A percentile compares a stretch with the other conserved stretches of the same genome.
Conservation (phyloP, 2,329 filamentous ascomycete species). For the Trichoderma sp. region DNA sequence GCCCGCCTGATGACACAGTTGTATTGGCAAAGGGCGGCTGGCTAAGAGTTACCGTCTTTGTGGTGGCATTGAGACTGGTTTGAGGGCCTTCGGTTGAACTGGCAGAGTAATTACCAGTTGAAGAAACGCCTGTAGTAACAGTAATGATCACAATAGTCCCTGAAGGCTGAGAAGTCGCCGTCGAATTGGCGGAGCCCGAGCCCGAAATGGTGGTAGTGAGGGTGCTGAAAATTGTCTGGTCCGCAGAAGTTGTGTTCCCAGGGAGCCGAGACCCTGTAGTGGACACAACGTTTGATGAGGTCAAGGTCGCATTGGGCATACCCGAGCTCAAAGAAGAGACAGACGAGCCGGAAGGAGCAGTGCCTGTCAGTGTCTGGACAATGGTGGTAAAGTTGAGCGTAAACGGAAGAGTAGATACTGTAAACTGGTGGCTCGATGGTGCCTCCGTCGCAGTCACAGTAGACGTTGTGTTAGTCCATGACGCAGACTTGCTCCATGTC, state of each 20-base stretch:
- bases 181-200: neutral
- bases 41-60: neutral
- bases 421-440: neutral
- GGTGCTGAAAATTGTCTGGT: neutral
- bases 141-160: conserved; percentile 7
- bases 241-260: conserved; percentile 8
- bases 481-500: neutral
- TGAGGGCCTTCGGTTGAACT: neutral
- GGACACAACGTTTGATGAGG: neutral
- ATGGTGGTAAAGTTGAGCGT: conserved; percentile 11
- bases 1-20: conserved; percentile 10
- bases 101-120: neutral
- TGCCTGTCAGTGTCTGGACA: neutral
- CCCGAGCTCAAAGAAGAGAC: neutral
- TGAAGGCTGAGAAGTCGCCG: neutral
- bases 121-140: neutral
- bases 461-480: conserved; percentile 15
- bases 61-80: neutral
- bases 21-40: conserved; percentile 27
- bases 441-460: conserved; percentile 4
- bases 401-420: neutral
- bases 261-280: conserved; percentile 3
- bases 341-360: neutral
- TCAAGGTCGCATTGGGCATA: neutral
- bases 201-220: neutral